Base-by-base conservation (phyloP, 177 flowering plant species). In the Vitis hybrid region DNA sequence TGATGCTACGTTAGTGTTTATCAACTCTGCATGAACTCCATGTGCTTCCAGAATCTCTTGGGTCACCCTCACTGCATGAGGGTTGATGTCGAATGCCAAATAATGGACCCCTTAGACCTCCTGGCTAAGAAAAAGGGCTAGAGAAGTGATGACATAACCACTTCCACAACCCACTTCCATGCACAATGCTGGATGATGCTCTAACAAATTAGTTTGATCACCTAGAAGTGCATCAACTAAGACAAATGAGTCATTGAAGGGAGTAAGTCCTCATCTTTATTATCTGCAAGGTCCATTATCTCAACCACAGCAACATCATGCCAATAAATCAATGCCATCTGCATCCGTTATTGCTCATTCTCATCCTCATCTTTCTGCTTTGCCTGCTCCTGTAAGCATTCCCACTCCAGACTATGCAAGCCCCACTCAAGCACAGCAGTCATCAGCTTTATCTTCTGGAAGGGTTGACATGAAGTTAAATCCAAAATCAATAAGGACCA, bases 291-390 rank as follows among this genome's bases (percentile, higher is more conserved):
- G 65, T 94, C 97, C 58, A 94, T 94, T 1, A 84, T 71, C 73
- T 89, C 97, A 32, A 92, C 98, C 62, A 90, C 95, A 71, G 90
- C 98, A 86, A 94, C 92, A 83, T 94, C 98, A 83, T 94, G 98
- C 98, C 97, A 94, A 74, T 94, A 95, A 75, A 94, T 92, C 98
- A 91, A 89, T 4, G 97, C 93, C 98, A 92, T 94, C 76, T 87
- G 92, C 78, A 87, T 57, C 46, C 98, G 70, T 76, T 94, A 97
- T 77, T 87, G 97, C 80, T 94, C 97, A 60, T 88, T 85, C 80
- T 92, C 99, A 78, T 94, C 98, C 73, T 94, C 99, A 30, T 91
- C 94, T 73, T 89, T 89, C 77, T 92, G 97, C 82, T 97, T 85
- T 1, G 97, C 97, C 79, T 92, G 99, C 77, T 91, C 98, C 64